Percentiles rank a stretch among this genome's conserved stretches.
phyloP scores from a whole-genome alignment of 495 filamentous ascomycete genomes.

The Hyaloscypha finlandica region DNA sequence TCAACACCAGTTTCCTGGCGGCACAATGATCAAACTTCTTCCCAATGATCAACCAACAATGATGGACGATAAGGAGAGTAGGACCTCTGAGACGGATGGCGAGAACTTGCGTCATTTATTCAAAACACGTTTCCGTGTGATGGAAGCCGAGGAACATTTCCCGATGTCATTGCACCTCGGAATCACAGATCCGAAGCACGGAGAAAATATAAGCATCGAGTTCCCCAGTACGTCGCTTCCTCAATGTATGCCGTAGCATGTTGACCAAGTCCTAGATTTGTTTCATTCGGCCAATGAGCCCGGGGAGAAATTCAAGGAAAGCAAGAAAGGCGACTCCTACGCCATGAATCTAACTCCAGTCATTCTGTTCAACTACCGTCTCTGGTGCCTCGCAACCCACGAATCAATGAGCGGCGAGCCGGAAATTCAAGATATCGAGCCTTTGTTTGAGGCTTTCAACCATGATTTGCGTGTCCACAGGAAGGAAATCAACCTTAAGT shows the following conservation, averaged over 20 bases:
- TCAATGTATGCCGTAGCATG: not conserved
- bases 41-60: not conserved
- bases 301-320: not conserved
- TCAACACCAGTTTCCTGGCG: conserved; percentile 3
- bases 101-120: not conserved
- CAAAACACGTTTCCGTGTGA: not conserved
- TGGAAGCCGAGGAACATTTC: not conserved
- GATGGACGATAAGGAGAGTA: not conserved
- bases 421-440: not conserved
- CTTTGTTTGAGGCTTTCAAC: not conserved
- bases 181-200: not conserved
- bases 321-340: not conserved
- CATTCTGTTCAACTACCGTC: conserved; percentile 1
- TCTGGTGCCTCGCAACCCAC: conserved; percentile 1
- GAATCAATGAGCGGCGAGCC: not conserved
- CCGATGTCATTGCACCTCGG: not conserved
- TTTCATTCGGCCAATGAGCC: not conserved
- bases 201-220: not conserved
- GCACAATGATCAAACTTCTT: conserved; percentile 2
- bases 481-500: not conserved
- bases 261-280: not conserved
- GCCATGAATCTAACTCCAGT: not conserved
- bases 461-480: not conserved
- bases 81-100: not conserved
- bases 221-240: not conserved